Conservation (phyloP, 164 flowering plant genomes). For the Cinnamomum chago region DNA sequence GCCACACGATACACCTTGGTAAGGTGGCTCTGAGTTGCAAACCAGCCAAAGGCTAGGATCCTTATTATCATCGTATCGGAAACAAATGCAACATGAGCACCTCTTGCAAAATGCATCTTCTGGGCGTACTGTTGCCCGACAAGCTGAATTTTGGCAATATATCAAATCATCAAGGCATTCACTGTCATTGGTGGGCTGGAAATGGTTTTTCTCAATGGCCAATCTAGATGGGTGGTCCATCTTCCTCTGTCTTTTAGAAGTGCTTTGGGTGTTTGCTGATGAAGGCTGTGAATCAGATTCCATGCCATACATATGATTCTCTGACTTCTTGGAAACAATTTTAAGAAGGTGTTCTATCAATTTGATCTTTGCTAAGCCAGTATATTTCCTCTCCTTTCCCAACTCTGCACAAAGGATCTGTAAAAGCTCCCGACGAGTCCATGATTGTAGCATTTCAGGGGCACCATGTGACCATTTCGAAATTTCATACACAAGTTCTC, state of each 20-base stretch:
- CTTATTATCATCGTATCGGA: constrained; percentile 83
- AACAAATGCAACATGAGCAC: constrained; percentile 93
- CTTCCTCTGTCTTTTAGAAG: constrained; percentile 72
- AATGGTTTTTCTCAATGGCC: constrained; percentile 25
- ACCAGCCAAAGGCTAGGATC: constrained; percentile 96
- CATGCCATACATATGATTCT: constrained; percentile 19
- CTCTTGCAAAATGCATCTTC: constrained; percentile 81
- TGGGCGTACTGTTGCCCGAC: constrained; percentile 54
- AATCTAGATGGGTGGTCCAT: constrained; percentile 51
- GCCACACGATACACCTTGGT: constrained; percentile 65
- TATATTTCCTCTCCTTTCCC: constrained; percentile 95
- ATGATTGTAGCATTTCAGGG: constrained; percentile 62
- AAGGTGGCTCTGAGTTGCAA: constrained; percentile 76
- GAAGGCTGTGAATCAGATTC: constrained; percentile 32
- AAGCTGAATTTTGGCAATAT: constrained; percentile 75
- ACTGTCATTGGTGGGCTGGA: constrained; percentile 16
- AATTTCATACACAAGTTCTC: constrained; percentile 71
- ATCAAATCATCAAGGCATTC: constrained; percentile 21
- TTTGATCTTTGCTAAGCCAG: constrained; percentile 78
- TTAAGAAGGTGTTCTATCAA: constrained; percentile 77
- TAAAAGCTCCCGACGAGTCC: constrained; percentile 86
- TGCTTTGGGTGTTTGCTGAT: constrained; percentile 26
- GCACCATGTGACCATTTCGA: constrained; percentile 65
- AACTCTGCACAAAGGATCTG: constrained; percentile 81
- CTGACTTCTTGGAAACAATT: constrained; percentile 52